phyloP scores from a whole-genome alignment of 768 basidiomycete species.

The Amanita exitialis region DNA sequence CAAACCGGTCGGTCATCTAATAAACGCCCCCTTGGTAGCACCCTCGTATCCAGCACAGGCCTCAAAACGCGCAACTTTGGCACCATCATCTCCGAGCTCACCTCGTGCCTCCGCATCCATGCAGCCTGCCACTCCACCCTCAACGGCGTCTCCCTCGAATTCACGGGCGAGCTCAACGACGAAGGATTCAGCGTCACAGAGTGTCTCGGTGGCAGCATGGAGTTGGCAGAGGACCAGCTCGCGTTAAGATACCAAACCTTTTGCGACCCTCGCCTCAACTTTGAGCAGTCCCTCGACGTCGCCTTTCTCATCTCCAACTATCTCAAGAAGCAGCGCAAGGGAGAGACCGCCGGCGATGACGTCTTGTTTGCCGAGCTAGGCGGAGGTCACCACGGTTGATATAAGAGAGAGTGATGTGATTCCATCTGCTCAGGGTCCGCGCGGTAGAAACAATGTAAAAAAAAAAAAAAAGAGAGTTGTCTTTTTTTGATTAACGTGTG shows the following conservation, averaged over 20 bases:
- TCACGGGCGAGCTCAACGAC: constrained; percentile 85
- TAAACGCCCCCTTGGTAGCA: constrained; percentile 46
- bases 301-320: constrained; percentile 81
- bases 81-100: constrained; percentile 83
- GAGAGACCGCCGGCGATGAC: constrained; percentile 18
- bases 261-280: constrained; percentile 91
- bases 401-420: too few species aligned
- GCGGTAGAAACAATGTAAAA: too few species aligned
- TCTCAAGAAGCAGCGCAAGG: constrained; percentile 58
- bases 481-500: too few species aligned
- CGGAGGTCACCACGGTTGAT: constrained; percentile 6
- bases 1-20: too few species aligned
- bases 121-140: constrained; percentile 60
- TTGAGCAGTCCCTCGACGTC: constrained; percentile 89
- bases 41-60: constrained; percentile 67
- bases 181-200: constrained; percentile 95
- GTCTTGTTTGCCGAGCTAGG: constrained; percentile 27
- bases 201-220: constrained; percentile 95
- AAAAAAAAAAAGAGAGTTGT: too few species aligned
- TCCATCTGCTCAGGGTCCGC: too few species aligned
- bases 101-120: constrained; percentile 76
- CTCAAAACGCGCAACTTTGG: constrained; percentile 89
- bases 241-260: constrained; percentile 90
- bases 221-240: constrained; percentile 79
- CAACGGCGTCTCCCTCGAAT: constrained; percentile 80